These are phyloP conservation scores for Pythium rhizo-oryzae DNA, from an alignment of 352 stramenopile species.

Conservation along the genomic window DNA sequence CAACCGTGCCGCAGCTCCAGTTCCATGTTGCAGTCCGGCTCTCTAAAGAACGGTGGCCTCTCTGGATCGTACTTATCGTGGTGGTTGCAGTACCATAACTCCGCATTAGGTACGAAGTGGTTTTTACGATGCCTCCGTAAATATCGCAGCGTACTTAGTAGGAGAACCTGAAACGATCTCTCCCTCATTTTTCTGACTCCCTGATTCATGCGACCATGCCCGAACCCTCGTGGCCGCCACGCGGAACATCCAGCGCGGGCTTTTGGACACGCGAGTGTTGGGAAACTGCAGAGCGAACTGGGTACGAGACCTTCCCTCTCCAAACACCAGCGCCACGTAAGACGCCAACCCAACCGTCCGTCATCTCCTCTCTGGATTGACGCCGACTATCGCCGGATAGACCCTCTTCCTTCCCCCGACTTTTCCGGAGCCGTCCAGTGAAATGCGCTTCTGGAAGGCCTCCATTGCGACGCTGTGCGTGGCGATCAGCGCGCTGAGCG, in stretches of 20 bases:
- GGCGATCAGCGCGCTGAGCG: constrained; percentile 5
- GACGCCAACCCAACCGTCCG: not conserved
- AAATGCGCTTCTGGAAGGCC: constrained; percentile 20
- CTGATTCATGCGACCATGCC: constrained; percentile 3
- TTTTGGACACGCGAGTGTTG: constrained; percentile 5
- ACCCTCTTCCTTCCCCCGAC: not conserved
- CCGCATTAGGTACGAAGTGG: not conserved
- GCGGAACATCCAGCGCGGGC: constrained; percentile 6
- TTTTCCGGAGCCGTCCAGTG: not conserved
- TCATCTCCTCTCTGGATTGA: too few relatives aligned
- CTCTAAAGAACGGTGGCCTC: not conserved
- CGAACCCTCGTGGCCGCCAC: constrained; percentile 4
- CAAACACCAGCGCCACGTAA: not conserved
- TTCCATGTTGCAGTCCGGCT: not conserved
- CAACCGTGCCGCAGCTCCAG: too few relatives aligned
- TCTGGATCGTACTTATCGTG: not conserved
- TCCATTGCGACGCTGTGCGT: constrained; percentile 6
- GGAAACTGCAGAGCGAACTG: not conserved
- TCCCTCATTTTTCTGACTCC: constrained; percentile 10
- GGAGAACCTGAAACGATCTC: not conserved
- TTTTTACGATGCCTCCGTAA: constrained; percentile 8
- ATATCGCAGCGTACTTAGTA: constrained; percentile 8
- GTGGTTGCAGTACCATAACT: not conserved
- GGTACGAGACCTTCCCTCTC: too few relatives aligned
- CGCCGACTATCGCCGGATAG: not conserved